Evolutionary conservation across 2,329 filamentous ascomycete species (phyloP), one percentile per base, ranked within the genome.

Genomic region (Epichloe scottii): DNA sequence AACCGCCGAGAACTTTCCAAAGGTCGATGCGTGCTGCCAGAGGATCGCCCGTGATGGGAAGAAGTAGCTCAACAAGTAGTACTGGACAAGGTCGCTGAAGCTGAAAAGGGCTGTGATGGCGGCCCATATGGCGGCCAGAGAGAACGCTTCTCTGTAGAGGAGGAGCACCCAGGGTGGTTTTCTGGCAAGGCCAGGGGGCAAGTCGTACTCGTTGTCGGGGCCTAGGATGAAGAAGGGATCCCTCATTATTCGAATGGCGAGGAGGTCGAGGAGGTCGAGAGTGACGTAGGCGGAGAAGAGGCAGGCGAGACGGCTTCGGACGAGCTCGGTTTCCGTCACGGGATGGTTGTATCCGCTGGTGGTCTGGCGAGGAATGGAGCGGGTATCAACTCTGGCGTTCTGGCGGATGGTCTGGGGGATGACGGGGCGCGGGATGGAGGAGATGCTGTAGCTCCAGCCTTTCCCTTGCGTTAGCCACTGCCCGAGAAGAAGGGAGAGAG

Each of bases 151-250:
- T 47, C 84, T 82, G 58, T 79, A 80, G 6, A 75, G 55, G 34
- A 71, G 71, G 30, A 84, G 66, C 2, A 78, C 51, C 46, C 71
- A 55, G 0, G 68, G 64, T 6, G 75, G 72, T 3, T 77, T 58
- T 21, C 60, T 53, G 10, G 52, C 53, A 61, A 77, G 61, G 65
- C 75, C 58, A 61, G 70, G 49, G 53, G 82, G 66, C 53, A 70
- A 54, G 15, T 56, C 47, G 43, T 57, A 49, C 52, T 64, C 60
- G 50, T 71, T 67, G 4, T 68, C 61, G 2, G 68, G 67, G 1
- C 79, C 75, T 23, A 78, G 62, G 52, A 81, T 60, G 66, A 90
- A 95, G 69, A 91, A 95, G 0, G 85, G 82, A 59, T 97, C 91
- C 49, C 79, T 77, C 57, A 84, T 81, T 70, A 88, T 82, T 54